Conservation (phyloP, 805 yeast genomes). For the Candida stauntonica region DNA sequence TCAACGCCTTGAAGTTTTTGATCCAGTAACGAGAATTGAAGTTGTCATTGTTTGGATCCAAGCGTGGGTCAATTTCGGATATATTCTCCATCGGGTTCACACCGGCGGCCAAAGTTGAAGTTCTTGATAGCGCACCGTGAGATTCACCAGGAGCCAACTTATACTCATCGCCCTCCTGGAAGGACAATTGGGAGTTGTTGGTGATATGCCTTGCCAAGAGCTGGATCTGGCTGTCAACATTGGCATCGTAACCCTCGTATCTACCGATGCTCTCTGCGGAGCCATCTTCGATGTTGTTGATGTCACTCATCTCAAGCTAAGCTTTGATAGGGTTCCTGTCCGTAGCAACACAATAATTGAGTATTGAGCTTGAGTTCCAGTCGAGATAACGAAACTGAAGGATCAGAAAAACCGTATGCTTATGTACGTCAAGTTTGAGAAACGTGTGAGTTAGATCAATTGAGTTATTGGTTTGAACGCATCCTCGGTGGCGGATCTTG, state of each 20-base stretch:
- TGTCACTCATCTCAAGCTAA: neutral
- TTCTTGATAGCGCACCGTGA: conserved; percentile 16
- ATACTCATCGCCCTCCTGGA: conserved; percentile 1
- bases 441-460: no score
- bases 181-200: conserved; percentile 12
- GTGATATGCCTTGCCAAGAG: conserved; percentile 38
- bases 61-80: conserved; percentile 34
- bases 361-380: no score
- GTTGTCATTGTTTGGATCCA: conserved; percentile 55
- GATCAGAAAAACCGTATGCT: no score
- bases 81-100: conserved; percentile 31
- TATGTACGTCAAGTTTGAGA: no score
- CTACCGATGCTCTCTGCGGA: conserved; percentile 3
- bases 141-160: conserved; percentile 9
- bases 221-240: conserved; percentile 30
- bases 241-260: conserved; percentile 31
- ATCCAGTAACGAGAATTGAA: conserved; percentile 64
- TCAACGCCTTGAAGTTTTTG: conserved; percentile 48
- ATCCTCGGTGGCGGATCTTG: no score
- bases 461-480: no score
- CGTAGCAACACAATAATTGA: neutral
- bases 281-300: conserved; percentile 8
- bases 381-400: no score
- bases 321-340: neutral
- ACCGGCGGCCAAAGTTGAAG: conserved; percentile 34